Conservation (phyloP, 2,329 filamentous ascomycete genomes). For the Coniochaeta sp. region DNA sequence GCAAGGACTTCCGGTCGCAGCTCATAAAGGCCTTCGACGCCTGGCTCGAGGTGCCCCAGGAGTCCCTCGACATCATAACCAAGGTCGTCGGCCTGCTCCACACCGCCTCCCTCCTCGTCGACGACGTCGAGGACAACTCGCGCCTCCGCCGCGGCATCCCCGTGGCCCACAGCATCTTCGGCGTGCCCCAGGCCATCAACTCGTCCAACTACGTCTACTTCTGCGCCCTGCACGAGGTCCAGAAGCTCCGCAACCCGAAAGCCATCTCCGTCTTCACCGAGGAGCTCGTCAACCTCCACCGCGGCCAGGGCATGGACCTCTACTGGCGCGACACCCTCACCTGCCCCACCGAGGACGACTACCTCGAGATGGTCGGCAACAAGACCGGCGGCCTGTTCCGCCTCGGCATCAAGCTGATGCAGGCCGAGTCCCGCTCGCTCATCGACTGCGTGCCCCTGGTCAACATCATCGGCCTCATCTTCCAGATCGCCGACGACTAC, state of each 20-base stretch:
- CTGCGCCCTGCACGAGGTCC: slow-evolving; percentile 65
- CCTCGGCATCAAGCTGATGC: slow-evolving; percentile 81
- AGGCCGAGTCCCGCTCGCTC: slow-evolving; percentile 54
- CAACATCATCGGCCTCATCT: slow-evolving; percentile 76
- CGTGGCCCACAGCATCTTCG: slow-evolving; percentile 78
- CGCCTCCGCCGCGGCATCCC: slow-evolving; percentile 70
- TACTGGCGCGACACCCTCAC: slow-evolving; percentile 83
- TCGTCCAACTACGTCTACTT: slow-evolving; percentile 89
- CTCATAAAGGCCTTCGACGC: slow-evolving; percentile 75
- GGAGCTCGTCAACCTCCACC: slow-evolving; percentile 76
- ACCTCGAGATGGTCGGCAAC: slow-evolving; percentile 89
- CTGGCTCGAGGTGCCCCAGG: slow-evolving; percentile 67
- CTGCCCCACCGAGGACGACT: slow-evolving; percentile 80
- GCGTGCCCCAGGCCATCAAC: slow-evolving; percentile 83
- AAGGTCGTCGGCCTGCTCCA: slow-evolving; percentile 79
- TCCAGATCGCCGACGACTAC: slow-evolving; percentile 92
- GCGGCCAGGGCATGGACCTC: slow-evolving; percentile 85
- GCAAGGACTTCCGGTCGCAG: slow-evolving; percentile 77
- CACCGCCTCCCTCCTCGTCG: slow-evolving; percentile 74
- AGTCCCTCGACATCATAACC: slow-evolving; percentile 66
- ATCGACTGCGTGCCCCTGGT: slow-evolving; percentile 75
- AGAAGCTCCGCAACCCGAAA: slow-evolving; percentile 61
- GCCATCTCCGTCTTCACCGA: slow-evolving; percentile 69
- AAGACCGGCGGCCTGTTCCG: slow-evolving; percentile 86
- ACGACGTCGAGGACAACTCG: slow-evolving; percentile 78